These are phyloP conservation scores for Rosa rugosa DNA, from an alignment of 306 rosid species.

Conservation along the genomic window DNA sequence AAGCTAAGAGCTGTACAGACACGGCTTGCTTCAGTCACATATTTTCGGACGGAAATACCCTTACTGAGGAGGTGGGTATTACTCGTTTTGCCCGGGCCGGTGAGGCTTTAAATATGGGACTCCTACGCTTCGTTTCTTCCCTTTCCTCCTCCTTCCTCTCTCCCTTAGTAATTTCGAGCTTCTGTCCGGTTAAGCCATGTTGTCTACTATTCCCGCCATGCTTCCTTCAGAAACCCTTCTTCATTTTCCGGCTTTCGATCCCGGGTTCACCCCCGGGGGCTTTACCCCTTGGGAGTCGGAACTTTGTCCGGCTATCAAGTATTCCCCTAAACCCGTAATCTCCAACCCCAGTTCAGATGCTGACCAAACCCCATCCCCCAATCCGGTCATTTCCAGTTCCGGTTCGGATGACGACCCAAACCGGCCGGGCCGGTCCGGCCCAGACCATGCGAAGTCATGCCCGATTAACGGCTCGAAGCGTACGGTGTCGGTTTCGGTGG, in stretches of 20 bases:
- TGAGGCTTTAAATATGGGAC: constrained; percentile 43
- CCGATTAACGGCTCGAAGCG: constrained; percentile 19
- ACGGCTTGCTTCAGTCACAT: background rate
- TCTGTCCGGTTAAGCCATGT: constrained; percentile 45
- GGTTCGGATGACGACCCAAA: constrained; percentile 44
- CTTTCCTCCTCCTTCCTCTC: constrained; percentile 63
- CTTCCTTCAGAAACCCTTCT: constrained; percentile 35
- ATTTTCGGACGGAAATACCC: constrained; percentile 38
- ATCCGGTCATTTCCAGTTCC: constrained; percentile 25
- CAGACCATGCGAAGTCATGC: constrained; percentile 26
- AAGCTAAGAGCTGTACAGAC: constrained; percentile 40
- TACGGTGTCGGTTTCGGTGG: background rate
- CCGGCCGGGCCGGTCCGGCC: background rate
- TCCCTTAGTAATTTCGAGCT: constrained; percentile 17
- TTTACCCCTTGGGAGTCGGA: constrained; percentile 50
- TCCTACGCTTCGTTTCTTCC: constrained; percentile 70
- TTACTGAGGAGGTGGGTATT: background rate
- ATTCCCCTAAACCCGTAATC: constrained; percentile 29
- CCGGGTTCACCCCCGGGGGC: constrained; percentile 30
- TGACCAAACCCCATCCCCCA: constrained; percentile 4
- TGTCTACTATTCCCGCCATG: constrained; percentile 42
- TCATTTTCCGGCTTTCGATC: constrained; percentile 45
- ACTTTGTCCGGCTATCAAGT: constrained; percentile 15
- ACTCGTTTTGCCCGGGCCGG: background rate
- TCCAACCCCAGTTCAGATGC: constrained; percentile 46